phyloP scores from a whole-genome alignment of 305 asterid genomes.

The Petunia hybrid region DNA sequence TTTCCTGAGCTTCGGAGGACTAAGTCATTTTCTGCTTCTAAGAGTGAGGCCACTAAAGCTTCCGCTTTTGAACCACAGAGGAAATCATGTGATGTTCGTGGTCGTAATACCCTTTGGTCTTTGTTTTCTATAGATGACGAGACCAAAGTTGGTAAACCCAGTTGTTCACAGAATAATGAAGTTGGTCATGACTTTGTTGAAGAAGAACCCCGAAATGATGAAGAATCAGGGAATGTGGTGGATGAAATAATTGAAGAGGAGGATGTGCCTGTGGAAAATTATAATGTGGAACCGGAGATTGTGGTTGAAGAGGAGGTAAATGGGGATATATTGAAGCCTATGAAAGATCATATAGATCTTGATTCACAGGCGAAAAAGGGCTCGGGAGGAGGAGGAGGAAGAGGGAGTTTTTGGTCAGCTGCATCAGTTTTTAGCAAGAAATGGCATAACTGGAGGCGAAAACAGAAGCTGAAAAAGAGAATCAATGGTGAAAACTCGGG shows the following conservation, averaged over 20 bases:
- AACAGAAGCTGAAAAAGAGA: slow-evolving; percentile 84
- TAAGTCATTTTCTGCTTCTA: slow-evolving; percentile 88
- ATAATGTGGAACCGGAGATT: slow-evolving; percentile 51
- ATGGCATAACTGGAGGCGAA: slow-evolving; percentile 94
- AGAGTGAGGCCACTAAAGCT: slow-evolving; percentile 70
- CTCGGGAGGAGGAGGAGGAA: slow-evolving; percentile 57
- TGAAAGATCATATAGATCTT: slow-evolving; percentile 82
- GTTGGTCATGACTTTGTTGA: slow-evolving; percentile 46
- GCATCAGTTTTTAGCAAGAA: slow-evolving; percentile 93
- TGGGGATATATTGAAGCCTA: slow-evolving; percentile 55
- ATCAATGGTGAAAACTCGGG: slow-evolving; percentile 55
- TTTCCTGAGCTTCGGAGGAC: slow-evolving; percentile 85
- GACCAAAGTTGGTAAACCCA: slow-evolving; percentile 36
- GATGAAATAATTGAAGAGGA: slow-evolving; percentile 50
- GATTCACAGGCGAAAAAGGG: slow-evolving; percentile 65
- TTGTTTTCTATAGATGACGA: slow-evolving; percentile 69
- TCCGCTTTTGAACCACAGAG: slow-evolving; percentile 80
- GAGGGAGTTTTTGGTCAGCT: slow-evolving; percentile 82
- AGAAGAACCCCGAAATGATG: slow-evolving; percentile 46
- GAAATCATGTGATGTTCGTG: slow-evolving; percentile 93
- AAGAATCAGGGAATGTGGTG: slow-evolving; percentile 26
- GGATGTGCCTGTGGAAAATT: slow-evolving; percentile 42
- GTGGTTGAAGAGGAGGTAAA: slow-evolving; percentile 63
- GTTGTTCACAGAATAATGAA: slow-evolving; percentile 38
- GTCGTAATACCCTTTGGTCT: slow-evolving; percentile 68